Base-by-base conservation (phyloP, 2,329 filamentous ascomycete genomes). In the Metarhizium album region DNA sequence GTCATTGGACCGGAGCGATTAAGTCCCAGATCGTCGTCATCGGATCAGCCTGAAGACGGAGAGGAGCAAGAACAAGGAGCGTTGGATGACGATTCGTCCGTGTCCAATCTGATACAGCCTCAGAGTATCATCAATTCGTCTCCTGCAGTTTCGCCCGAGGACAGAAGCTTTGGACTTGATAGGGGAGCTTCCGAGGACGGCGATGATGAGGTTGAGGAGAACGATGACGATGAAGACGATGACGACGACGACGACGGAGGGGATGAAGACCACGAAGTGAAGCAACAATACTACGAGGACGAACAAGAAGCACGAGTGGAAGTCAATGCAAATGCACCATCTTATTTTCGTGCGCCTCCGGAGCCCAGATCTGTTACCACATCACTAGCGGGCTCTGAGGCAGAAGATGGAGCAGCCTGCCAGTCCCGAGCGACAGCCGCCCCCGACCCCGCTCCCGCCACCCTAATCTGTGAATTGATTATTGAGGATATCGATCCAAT, bases 401-500 rank as follows among this genome's bases (percentile, higher is more conserved):
- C 62, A 13, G 57, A 55, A 51, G 58, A 50, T 14, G 57, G 53
- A 8, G 11, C 29, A 24, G 2, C 3, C 42, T 9, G 8, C 23
- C 42, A 23, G 18, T 18, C 42, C 33, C 35, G 29, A 23, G 51
- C 47, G 13, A 55, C 58, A 27, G 52, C 59, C n/a, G 57, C 56
- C 33, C 31, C 51, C n/a, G n/a, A 3, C 47, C 53, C 5, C 47
- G 54, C 23, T 51, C 54, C 7, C 23, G 52, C 54, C 7, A 55
- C 53, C 16, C 52, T 60, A 31, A 33, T 52, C 35, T 62, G 60
- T 50, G 57, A 64, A 35, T 68, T 76, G 37, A 59, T 64, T 11
- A 64, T 78, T 29, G 74, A 77, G 53, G 74, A 76, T 53, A 67
- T 74, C 50, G 72, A 71, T 48, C 66, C 68, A 2, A 69, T 69